phyloP scores from a whole-genome alignment of 129 eudicot genomes.

The Lactuca sativa region DNA sequence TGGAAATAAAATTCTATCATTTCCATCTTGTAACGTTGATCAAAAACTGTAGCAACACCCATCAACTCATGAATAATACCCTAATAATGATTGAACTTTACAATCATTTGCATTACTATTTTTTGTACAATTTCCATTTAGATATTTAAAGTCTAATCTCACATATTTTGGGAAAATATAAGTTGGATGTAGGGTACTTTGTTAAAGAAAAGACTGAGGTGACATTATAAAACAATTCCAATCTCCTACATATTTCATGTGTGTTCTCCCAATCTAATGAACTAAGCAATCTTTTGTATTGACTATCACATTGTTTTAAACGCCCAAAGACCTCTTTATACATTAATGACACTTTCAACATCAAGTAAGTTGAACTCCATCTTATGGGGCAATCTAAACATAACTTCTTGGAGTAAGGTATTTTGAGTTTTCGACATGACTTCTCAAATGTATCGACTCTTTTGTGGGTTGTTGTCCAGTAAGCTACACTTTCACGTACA shows the following conservation, averaged over 20 bases:
- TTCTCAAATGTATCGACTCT: neutral
- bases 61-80: too few species aligned
- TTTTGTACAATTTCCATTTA: neutral
- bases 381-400: neutral
- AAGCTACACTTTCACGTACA: too few species aligned
- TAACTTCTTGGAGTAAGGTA: neutral
- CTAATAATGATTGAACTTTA: too few species aligned
- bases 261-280: too few species aligned
- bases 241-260: too few species aligned
- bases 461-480: too few species aligned
- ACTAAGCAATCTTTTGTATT: too few species aligned
- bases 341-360: neutral
- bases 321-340: neutral
- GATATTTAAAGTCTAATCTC: neutral
- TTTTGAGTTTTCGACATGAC: neutral
- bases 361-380: constrained; percentile 1
- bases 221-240: too few species aligned
- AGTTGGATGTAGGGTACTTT: constrained; percentile 7
- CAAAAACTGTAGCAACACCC: too few species aligned
- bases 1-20: too few species aligned
- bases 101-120: neutral
- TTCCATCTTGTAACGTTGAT: too few species aligned
- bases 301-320: too few species aligned
- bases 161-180: constrained; percentile 14
- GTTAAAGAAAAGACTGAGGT: neutral